phyloP scores from a whole-genome alignment of 768 basidiomycete species.

The Suillus brevipes region DNA sequence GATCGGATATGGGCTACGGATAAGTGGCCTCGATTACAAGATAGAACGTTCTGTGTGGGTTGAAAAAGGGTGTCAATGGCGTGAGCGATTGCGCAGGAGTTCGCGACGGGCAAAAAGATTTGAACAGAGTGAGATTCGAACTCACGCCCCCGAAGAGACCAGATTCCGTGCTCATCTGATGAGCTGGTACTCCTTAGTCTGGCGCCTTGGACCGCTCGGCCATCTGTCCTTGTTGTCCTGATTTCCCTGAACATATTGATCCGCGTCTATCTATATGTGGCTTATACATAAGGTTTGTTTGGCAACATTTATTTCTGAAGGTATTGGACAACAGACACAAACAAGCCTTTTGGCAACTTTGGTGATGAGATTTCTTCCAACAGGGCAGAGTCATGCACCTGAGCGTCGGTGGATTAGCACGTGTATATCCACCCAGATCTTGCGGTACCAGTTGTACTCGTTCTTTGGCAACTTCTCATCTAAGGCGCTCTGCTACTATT shows the following conservation, averaged over 20 bases:
- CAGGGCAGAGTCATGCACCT: neutral
- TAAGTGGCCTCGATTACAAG: too few relatives aligned
- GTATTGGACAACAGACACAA: conserved; percentile 15
- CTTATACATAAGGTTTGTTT: neutral
- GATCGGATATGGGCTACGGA: too few relatives aligned
- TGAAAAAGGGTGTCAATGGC: too few relatives aligned
- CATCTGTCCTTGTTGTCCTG: conserved; percentile 50
- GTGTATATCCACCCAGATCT: neutral
- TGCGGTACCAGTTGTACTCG: neutral
- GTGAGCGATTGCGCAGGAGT: too few relatives aligned
- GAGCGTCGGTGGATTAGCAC: neutral
- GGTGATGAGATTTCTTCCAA: neutral
- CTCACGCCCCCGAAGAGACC: conserved; percentile 13
- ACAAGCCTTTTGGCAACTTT: conserved; percentile 15
- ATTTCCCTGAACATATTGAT: neutral
- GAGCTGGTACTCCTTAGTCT: conserved; percentile 58
- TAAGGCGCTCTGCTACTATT: neutral
- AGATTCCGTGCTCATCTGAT: conserved; percentile 1
- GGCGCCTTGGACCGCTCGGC: conserved; percentile 89
- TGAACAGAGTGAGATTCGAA: conserved; percentile 20
- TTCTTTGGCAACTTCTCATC: neutral
- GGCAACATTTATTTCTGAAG: neutral
- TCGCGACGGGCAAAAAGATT: conserved; percentile 1
- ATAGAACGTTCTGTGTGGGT: too few relatives aligned
- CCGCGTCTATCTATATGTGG: neutral